Percentiles rank a stretch among this genome's conserved stretches.
Evolutionary conservation across 1,284 basidiomycete genomes (phyloP).

Genomic region (Thecaphora thlaspeos): DNA sequence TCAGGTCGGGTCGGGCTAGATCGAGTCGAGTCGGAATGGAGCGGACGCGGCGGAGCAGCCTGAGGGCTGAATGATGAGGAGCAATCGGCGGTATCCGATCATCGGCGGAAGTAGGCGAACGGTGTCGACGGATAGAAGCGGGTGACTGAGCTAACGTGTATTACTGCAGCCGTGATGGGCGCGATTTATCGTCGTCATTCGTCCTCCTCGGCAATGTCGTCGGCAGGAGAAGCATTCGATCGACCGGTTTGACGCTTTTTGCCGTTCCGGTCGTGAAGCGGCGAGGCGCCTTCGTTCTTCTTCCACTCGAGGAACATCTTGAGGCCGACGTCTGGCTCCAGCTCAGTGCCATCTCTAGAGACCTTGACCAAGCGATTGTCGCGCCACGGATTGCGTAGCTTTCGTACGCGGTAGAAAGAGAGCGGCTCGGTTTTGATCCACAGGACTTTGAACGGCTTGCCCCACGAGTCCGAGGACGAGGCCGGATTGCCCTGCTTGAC

Average conservation of each 20-base stretch:
- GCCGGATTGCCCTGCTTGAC: slow-evolving; percentile 1
- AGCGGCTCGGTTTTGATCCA: slow-evolving; percentile 76
- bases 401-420: slow-evolving; percentile 75
- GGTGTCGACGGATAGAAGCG: not conserved
- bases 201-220: not conserved
- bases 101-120: not conserved
- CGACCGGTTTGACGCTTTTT: not conserved
- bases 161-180: not conserved
- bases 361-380: slow-evolving; percentile 81
- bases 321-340: slow-evolving; percentile 78
- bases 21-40: no score
- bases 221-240: not conserved
- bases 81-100: no score
- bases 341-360: slow-evolving; percentile 85
- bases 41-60: no score
- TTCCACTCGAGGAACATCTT: slow-evolving; percentile 76
- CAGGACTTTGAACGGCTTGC: slow-evolving; percentile 71
- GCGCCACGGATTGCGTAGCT: slow-evolving; percentile 89
- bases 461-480: slow-evolving; percentile 34
- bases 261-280: not conserved
- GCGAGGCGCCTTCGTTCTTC: not conserved
- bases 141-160: not conserved
- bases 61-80: no score
- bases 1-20: no score
- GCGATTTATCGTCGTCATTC: not conserved